Evolutionary conservation across 805 yeast genomes (phyloP), one percentile per base, ranked within the genome.

Genomic region (Jamesozyma jinghongensis): DNA sequence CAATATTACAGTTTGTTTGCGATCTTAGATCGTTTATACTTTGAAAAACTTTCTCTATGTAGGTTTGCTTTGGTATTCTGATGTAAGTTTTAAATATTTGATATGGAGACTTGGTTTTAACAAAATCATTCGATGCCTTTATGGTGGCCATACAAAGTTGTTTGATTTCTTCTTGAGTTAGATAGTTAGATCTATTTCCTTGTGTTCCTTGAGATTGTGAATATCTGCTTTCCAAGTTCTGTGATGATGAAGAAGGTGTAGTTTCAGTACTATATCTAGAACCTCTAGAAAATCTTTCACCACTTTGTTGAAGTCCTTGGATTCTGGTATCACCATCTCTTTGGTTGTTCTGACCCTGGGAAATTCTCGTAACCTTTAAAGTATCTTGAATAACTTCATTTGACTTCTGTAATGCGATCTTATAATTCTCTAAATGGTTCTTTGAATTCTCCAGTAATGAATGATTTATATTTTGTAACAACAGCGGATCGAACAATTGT

Each of bases 1-100:
- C 62, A 8, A 61, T 52, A 37, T 62, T 62, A 43, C 65, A 60
- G 32, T 54, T 57, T 7, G 63, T 57, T 39, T 53, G 52, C 4
- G 54, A 41, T 46, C 65, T 49, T 46, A 63, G 35, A 34, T 60
- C 55, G 49, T 52, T 46, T 42, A 60, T 38, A 46, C 46, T 52
- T 41, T 57, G 59, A 40, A 48, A 54, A 16, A 52, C 38, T 31
- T 52, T 39, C 33, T 57, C 62, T 10, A 50, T 42, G 34, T 57
- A 61, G 16, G 50, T 40, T 34, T 51, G 56, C n/a, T 54, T 52
- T 4, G 65, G 66, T 22, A 57, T 54, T 39, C 50, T 57, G 10
- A 62, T 48, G 38, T 59, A 62, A 4, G 53, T 47, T 22, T 58
- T 62, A 28, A 61, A 46, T 16, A 62, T 61, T 38, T 61, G 59